Percentiles rank a stretch among this genome's conserved stretches.
These are phyloP conservation scores for Trypanosoma scelopori DNA, from an alignment of 208 protist genomes.

Conservation along the genomic window DNA sequence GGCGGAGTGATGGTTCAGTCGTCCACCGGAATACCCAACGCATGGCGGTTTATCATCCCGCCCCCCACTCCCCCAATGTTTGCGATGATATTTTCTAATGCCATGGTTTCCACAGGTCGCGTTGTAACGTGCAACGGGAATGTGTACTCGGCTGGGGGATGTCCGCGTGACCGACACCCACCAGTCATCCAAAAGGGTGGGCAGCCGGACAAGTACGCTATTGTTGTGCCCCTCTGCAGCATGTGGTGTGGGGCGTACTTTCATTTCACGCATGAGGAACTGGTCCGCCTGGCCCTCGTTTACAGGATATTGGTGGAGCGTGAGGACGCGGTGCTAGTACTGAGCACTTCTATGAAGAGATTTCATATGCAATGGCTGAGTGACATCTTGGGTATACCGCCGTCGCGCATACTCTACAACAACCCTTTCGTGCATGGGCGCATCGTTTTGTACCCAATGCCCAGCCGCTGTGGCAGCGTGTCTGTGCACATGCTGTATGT, in stretches of 20 bases:
- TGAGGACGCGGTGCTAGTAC: constrained; percentile 22
- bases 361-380: constrained; percentile 29
- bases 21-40: neutral
- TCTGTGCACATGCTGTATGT: constrained; percentile 20
- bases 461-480: constrained; percentile 20
- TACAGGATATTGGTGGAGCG: constrained; percentile 25
- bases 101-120: constrained; percentile 18
- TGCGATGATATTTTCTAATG: constrained; percentile 16
- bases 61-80: constrained; percentile 12
- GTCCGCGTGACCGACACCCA: constrained; percentile 5
- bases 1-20: neutral
- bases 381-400: constrained; percentile 32
- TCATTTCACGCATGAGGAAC: constrained; percentile 41
- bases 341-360: neutral
- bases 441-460: constrained; percentile 27
- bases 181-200: constrained; percentile 3
- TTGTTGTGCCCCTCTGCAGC: constrained; percentile 28
- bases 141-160: constrained; percentile 23
- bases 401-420: constrained; percentile 12
- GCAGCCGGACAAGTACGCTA: neutral
- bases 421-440: constrained; percentile 2
- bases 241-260: constrained; percentile 35
- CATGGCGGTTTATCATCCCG: neutral
- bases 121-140: constrained; percentile 23
- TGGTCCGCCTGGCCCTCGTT: constrained; percentile 29